Evolutionary conservation across 352 stramenopile species (phyloP), one percentile per base, ranked within the genome.

Genomic region (Blastocystis sp.): DNA sequence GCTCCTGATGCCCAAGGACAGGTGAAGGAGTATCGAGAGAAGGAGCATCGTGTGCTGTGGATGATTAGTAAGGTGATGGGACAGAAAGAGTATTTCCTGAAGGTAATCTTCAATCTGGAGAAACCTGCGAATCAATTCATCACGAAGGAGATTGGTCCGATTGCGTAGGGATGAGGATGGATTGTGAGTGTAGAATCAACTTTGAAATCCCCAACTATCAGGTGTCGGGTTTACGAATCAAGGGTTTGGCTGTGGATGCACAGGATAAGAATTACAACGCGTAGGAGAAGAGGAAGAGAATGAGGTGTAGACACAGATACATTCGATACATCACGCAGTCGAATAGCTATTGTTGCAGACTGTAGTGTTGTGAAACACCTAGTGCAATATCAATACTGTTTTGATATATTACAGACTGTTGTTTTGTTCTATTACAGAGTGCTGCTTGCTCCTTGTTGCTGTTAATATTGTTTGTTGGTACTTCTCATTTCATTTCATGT

Each of bases 181-280:
- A 4, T 19, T 44, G 73, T 62, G 33, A 82, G 76, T 35, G 44
- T 89, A 64, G 78, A 90, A 97, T 99, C 94, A 97, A 96, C 91
- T 99, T 99, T 94, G 96, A 99, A 91, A 98, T 99, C 87, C 97
- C 97, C 70, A 99, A 99, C 96, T 99, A 98, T 93, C 98, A 98
- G 94, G 98, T 98, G 54, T 98, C 95, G 76, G 97, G 96, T 91
- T 92, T 99, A 60, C 95, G 94, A 22, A 44, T 70, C 24, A 70
- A 70, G 60, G 60, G 60, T 48, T 44, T 70, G 60, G 60, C 60
- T 22, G 60, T 70, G 60, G 60, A 70, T 40, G 24, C 42, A 6
- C 24, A 70, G 60, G 60, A 70, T 40, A 70, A 70, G 60, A 70
- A 70, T 70, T 70, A 70, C 60, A 70, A 70, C 11, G 60, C 60